Percentiles rank a stretch among this genome's conserved stretches.
phyloP scores from a whole-genome alignment of 2,329 filamentous ascomycete genomes.

The Xylariaceae sp. region DNA sequence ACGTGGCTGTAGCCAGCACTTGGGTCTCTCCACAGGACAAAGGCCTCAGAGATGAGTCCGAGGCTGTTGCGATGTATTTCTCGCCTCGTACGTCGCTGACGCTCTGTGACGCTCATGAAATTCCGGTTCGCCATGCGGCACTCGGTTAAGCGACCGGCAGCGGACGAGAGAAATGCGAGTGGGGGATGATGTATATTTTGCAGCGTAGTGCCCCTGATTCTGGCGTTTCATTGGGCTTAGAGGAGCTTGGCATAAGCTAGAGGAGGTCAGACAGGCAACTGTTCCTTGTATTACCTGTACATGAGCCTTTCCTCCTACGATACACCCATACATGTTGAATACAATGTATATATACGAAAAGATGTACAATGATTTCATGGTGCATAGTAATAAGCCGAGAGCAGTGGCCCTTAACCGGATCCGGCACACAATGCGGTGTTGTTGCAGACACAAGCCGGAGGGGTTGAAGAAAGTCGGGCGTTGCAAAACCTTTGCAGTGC shows the following conservation, averaged over 20 bases:
- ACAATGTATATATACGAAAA: background rate
- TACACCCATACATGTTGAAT: background rate
- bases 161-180: conserved; percentile 4
- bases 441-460: no score
- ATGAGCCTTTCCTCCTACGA: background rate
- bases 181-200: conserved; percentile 11
- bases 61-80: conserved; percentile 1
- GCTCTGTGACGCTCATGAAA: conserved; percentile 1
- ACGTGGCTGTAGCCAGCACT: no score
- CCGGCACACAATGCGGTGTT: no score
- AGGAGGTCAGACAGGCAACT: conserved; percentile 7
- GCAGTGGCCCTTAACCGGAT: no score
- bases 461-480: no score
- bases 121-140: no score
- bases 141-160: conserved; percentile 6
- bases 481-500: no score
- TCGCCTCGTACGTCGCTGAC: conserved; percentile 1
- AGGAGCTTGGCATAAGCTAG: conserved; percentile 12
- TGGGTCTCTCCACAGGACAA: no score
- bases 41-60: background rate
- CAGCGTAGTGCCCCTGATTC: conserved; percentile 4
- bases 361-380: conserved; percentile 3
- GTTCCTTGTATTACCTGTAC: conserved; percentile 2
- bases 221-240: conserved; percentile 6
- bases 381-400: background rate